Percentiles rank a stretch among this genome's conserved stretches.
phyloP scores from a whole-genome alignment of 768 basidiomycete genomes.

The Tulasnella sp. region DNA sequence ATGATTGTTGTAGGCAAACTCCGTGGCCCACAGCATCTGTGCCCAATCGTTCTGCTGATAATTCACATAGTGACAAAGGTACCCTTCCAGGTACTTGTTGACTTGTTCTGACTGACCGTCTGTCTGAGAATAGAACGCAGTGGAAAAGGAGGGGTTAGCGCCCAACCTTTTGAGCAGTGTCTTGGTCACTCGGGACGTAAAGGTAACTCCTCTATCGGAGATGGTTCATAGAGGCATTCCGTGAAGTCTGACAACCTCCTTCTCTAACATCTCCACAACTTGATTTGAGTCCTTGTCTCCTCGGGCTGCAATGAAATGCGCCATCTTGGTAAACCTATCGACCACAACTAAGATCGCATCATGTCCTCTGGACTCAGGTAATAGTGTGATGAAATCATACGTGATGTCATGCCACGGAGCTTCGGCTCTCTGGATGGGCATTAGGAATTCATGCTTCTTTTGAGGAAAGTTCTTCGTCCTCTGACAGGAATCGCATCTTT shows the following conservation, averaged over 20 bases:
- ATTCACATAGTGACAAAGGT: slow-evolving; percentile 1
- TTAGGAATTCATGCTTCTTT: slow-evolving; percentile 18
- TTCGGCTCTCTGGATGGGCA: slow-evolving; percentile 10
- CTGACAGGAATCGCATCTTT: slow-evolving; percentile 12
- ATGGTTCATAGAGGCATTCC: neutral
- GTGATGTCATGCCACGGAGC: slow-evolving; percentile 8
- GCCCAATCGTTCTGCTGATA: slow-evolving; percentile 8
- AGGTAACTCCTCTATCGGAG: neutral
- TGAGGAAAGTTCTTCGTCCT: slow-evolving; percentile 6
- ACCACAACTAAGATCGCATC: slow-evolving; percentile 16
- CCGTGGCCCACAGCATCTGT: neutral
- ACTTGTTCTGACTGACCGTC: slow-evolving; percentile 9
- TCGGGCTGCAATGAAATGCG: slow-evolving; percentile 25
- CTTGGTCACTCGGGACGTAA: neutral
- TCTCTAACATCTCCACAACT: neutral
- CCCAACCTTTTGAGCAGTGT: neutral
- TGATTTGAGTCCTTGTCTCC: too few species aligned
- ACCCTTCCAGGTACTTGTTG: slow-evolving; percentile 6
- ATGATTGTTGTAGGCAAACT: slow-evolving; percentile 12
- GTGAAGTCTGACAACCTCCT: slow-evolving; percentile 5
- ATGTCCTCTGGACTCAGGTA: slow-evolving; percentile 18
- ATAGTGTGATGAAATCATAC: slow-evolving; percentile 18
- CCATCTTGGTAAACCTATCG: slow-evolving; percentile 15
- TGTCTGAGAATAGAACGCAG: slow-evolving; percentile 8
- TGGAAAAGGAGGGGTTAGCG: neutral